Percentiles rank a stretch among this genome's conserved stretches.
Conservation (phyloP, 371 early-diverging fungal genomes). For the Mucor indicus region DNA sequence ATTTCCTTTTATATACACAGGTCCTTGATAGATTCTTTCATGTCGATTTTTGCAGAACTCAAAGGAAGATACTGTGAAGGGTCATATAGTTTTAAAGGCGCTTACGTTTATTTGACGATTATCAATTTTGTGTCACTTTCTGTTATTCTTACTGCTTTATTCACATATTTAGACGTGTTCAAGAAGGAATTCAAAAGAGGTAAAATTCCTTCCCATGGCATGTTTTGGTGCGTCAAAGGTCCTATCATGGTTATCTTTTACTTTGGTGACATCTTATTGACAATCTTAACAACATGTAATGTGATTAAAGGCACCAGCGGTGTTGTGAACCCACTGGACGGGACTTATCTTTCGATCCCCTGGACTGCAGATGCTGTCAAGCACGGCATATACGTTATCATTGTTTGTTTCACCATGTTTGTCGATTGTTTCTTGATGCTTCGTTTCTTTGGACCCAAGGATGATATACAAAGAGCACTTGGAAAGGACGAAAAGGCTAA, state of each 20-base stretch:
- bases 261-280: constrained; percentile 40
- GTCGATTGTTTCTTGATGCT: constrained; percentile 38
- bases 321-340: too few species aligned
- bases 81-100: constrained; percentile 35
- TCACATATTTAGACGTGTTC: constrained; percentile 45
- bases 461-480: constrained; percentile 5
- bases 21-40: constrained; percentile 39
- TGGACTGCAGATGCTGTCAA: constrained; percentile 47
- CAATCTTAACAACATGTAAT: constrained; percentile 19
- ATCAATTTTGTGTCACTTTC: constrained; percentile 43
- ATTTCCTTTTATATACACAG: constrained; percentile 20
- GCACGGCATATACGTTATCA: constrained; percentile 38
- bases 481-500: neutral
- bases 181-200: constrained; percentile 36
- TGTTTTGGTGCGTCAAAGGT: constrained; percentile 56
- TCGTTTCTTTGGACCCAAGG: constrained; percentile 30
- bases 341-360: constrained; percentile 24
- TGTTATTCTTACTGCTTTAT: constrained; percentile 38
- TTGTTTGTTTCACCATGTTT: constrained; percentile 38
- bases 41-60: constrained; percentile 37
- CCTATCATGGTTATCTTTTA: constrained; percentile 52
- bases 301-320: constrained; percentile 46
- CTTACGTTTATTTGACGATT: constrained; percentile 43
- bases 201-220: constrained; percentile 39
- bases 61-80: constrained; percentile 43